These are phyloP conservation scores for Colletotrichum chrysophilum DNA, from an alignment of 2,329 filamentous ascomycete genomes.

Conservation along the genomic window DNA sequence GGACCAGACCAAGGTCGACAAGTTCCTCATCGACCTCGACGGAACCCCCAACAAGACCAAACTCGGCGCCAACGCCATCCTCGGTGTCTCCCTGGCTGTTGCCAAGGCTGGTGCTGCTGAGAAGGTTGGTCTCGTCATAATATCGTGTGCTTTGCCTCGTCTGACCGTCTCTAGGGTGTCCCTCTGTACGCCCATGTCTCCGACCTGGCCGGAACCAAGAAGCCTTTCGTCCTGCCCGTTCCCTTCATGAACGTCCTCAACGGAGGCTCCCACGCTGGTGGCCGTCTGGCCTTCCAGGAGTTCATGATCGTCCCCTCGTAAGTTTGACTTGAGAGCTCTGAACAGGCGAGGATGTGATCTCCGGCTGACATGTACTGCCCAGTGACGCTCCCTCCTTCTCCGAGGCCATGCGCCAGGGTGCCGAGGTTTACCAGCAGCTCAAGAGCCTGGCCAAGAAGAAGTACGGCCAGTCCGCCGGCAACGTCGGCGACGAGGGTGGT, in stretches of 20 bases:
- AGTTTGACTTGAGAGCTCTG: conserved; percentile 34
- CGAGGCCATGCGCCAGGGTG: conserved; percentile 94
- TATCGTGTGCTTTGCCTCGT: background rate
- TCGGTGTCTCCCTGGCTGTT: conserved; percentile 83
- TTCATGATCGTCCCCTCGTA: conserved; percentile 93
- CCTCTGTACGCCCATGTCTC: conserved; percentile 89
- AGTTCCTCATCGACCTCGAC: conserved; percentile 85
- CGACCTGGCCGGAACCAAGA: conserved; percentile 87
- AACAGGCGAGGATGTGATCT: no score
- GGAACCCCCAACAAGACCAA: conserved; percentile 87
- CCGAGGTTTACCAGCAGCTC: conserved; percentile 98
- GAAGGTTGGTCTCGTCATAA: conserved; percentile 58
- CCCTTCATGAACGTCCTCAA: conserved; percentile 96
- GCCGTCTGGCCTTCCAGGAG: conserved; percentile 92
- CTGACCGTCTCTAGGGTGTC: conserved; percentile 58
- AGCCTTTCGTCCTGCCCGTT: conserved; percentile 88
- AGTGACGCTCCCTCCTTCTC: conserved; percentile 88
- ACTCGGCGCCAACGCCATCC: conserved; percentile 87
- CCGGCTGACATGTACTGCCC: background rate
- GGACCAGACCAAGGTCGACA: conserved; percentile 83
- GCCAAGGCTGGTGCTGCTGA: conserved; percentile 90
- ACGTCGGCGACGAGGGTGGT: conserved; percentile 99
- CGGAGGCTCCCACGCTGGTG: conserved; percentile 92
- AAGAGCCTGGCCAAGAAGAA: conserved; percentile 98
- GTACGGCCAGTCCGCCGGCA: conserved; percentile 98